Conservation (phyloP, 148 eudicot genomes). For the Camellia japonica region DNA sequence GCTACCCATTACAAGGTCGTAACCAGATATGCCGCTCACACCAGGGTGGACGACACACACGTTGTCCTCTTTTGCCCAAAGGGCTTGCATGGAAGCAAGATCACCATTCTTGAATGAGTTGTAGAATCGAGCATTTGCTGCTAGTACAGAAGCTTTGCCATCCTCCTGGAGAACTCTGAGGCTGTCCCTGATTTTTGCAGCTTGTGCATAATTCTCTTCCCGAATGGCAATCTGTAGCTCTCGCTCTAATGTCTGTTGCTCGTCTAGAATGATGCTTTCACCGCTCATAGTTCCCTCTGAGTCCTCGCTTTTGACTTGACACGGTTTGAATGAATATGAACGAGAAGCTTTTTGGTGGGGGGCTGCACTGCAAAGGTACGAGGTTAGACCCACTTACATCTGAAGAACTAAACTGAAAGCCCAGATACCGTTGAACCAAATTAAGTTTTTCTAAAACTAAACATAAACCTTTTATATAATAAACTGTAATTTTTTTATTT, state of each 20-base stretch:
- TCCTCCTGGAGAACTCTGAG: conserved; percentile 71
- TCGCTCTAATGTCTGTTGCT: conserved; percentile 60
- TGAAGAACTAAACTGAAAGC: background rate
- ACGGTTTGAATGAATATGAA: conserved; percentile 32
- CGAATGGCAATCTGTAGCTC: conserved; percentile 72
- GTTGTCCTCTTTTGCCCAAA: conserved; percentile 75
- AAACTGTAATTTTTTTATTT: background rate
- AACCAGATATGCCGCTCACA: conserved; percentile 85
- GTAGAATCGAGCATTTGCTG: conserved; percentile 81
- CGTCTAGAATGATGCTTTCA: conserved; percentile 70
- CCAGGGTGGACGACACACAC: conserved; percentile 98
- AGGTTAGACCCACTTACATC: conserved; percentile 31
- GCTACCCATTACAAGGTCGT: conserved; percentile 91
- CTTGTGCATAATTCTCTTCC: conserved; percentile 81
- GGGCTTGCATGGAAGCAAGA: conserved; percentile 76
- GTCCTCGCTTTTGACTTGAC: conserved; percentile 69
- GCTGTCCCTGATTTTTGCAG: conserved; percentile 89
- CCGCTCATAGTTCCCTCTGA: conserved; percentile 57
- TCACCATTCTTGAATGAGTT: conserved; percentile 83
- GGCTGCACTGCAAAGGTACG: conserved; percentile 56
- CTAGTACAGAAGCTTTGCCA: conserved; percentile 72
- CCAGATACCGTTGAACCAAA: background rate
- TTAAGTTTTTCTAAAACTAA: background rate
- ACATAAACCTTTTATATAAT: background rate
- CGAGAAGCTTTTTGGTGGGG: conserved; percentile 30